Percentiles rank a stretch among this genome's conserved stretches.
phyloP scores from a whole-genome alignment of 106 monocot genomes.

The Dioscorea alata region DNA sequence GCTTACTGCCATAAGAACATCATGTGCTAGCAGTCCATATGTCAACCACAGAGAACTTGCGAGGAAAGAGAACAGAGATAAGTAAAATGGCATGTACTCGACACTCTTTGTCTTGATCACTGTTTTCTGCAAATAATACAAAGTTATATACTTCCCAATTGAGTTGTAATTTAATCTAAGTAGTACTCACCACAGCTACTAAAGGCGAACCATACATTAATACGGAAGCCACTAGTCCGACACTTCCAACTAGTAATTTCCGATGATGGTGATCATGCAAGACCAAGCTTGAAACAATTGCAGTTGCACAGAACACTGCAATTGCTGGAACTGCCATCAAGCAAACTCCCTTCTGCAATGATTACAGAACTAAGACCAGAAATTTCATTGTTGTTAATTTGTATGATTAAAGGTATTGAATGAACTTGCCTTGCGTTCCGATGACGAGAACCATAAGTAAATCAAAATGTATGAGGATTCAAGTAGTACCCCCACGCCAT shows the following conservation, averaged over 20 bases:
- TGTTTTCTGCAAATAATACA: constrained; percentile 35
- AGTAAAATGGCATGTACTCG: constrained; percentile 76
- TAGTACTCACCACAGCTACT: constrained; percentile 35
- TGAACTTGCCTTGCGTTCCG: constrained; percentile 39
- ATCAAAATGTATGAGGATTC: constrained; percentile 53
- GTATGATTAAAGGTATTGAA: neutral
- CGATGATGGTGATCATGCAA: constrained; percentile 45
- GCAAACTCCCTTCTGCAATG: constrained; percentile 32
- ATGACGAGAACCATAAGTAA: constrained; percentile 43
- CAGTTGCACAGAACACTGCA: constrained; percentile 27
- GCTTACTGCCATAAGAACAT: constrained; percentile 54
- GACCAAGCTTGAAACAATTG: constrained; percentile 29
- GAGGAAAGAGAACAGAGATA: constrained; percentile 64
- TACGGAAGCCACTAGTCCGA: constrained; percentile 50
- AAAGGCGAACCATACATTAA: constrained; percentile 58
- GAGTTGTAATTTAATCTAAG: neutral
- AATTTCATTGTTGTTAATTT: neutral
- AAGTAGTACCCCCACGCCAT: constrained; percentile 59
- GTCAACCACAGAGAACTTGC: constrained; percentile 64
- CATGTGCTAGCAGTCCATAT: constrained; percentile 48
- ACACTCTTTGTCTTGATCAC: constrained; percentile 69
- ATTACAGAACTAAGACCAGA: neutral
- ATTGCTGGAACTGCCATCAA: constrained; percentile 22
- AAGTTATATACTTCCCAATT: neutral
- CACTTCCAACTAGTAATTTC: constrained; percentile 46